A percentile compares a stretch with the other conserved stretches of the same genome.
These are phyloP conservation scores for Ogataea pilisensis DNA, from an alignment of 805 yeast genomes.

Conservation along the genomic window DNA sequence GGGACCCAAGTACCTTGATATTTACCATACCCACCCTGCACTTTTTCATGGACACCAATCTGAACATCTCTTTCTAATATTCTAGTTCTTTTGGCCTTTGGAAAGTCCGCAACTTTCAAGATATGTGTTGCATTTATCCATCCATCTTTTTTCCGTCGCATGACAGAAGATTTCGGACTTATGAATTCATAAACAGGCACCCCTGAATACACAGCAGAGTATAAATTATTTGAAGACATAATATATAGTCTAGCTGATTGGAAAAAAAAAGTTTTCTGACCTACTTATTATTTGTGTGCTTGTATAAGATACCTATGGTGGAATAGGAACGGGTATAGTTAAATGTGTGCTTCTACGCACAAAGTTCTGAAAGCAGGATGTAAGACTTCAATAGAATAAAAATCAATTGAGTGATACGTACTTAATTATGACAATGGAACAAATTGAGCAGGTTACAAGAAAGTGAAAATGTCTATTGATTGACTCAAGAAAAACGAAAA, in stretches of 20 bases:
- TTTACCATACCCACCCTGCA: constrained; percentile 96
- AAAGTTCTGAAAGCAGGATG: too few species aligned
- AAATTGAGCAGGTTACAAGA: too few species aligned
- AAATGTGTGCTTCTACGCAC: too few species aligned
- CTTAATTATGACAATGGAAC: too few species aligned
- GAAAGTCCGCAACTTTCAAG: constrained; percentile 87
- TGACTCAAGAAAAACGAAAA: too few species aligned
- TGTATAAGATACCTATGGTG: background rate
- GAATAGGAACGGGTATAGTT: background rate
- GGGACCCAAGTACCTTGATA: constrained; percentile 99
- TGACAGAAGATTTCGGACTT: constrained; percentile 64
- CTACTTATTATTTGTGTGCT: too few species aligned
- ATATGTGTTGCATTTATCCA: constrained; percentile 97
- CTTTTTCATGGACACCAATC: constrained; percentile 82
- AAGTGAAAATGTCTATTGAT: too few species aligned
- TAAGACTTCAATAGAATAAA: too few species aligned
- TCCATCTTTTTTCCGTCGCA: constrained; percentile 72
- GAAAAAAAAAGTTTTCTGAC: too few species aligned
- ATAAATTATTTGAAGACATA: constrained; percentile 35
- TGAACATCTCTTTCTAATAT: constrained; percentile 93
- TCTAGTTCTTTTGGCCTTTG: constrained; percentile 90
- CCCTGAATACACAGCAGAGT: constrained; percentile 75
- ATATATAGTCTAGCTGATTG: background rate
- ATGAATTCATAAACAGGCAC: constrained; percentile 80
- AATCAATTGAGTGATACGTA: too few species aligned